Conservation (phyloP, 2,329 filamentous ascomycete species). For the Stagonosporopsis vannaccii region DNA sequence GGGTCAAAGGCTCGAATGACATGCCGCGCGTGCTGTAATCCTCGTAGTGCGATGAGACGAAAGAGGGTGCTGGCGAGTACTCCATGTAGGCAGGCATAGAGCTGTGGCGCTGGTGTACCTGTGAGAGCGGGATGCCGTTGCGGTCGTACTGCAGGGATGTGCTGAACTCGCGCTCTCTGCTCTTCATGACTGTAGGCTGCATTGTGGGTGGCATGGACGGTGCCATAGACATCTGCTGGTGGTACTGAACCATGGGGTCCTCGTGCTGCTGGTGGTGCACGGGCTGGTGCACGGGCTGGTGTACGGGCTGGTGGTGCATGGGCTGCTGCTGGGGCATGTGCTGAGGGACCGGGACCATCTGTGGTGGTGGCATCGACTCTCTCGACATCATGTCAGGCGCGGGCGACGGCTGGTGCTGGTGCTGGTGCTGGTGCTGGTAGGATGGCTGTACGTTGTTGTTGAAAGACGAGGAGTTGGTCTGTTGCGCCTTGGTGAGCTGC, state of each 20-base stretch:
- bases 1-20: conserved; percentile 96
- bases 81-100: conserved; percentile 99
- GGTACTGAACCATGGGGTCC: conserved; percentile 74
- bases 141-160: conserved; percentile 80
- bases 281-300: conserved; percentile 18
- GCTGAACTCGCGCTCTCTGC: conserved; percentile 80
- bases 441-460: conserved; percentile 68
- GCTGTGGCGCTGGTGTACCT: conserved; percentile 88
- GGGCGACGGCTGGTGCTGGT: conserved; percentile 1
- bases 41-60: conserved; percentile 98
- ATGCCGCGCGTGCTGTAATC: conserved; percentile 97
- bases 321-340: conserved; percentile 42
- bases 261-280: conserved; percentile 65
- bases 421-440: conserved; percentile 59
- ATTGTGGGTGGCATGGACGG: conserved; percentile 70
- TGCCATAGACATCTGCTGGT: conserved; percentile 66
- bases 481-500: conserved; percentile 98
- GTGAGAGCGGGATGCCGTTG: conserved; percentile 83
- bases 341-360: conserved; percentile 69
- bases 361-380: conserved; percentile 92
- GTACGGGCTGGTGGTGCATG: conserved; percentile 51
- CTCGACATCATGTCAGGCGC: conserved; percentile 86
- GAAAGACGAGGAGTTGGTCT: conserved; percentile 98
- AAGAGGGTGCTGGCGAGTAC: conserved; percentile 96
- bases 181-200: conserved; percentile 78